Evolutionary conservation across 2,329 filamentous ascomycete species (phyloP), one percentile per base, ranked within the genome.

Genomic region (Whalleya microplaca): DNA sequence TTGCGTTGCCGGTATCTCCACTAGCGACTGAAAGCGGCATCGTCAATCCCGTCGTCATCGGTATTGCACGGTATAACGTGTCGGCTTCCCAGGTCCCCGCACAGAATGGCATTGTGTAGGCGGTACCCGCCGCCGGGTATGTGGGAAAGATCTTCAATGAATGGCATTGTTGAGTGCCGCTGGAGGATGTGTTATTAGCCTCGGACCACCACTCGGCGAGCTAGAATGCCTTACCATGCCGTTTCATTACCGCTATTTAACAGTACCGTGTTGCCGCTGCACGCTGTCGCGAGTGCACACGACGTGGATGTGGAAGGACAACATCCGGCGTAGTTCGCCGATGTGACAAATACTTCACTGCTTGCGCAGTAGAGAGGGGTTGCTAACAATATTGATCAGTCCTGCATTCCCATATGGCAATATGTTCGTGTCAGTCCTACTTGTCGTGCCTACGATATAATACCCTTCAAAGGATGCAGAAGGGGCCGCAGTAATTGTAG

Each of bases 91-190:
- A 53, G 3, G 16, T 21, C 4, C 51, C 40, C n/a, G 48, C 51
- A 4, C 59, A 62, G 10, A 53, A n/a, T 14, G 53, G 56, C 16
- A 53, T 47, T 27, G 51, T 48, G 41, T 55, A 41, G 16, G 29
- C 48, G 7, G 51, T 49, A 3, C 51, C 46, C 8, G 40, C 37
- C 12, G 44, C 51, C 8, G 46, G 48, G 18, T 46, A 52, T 4
- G 45, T 48, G 14, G 51, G 23, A 21, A 55, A 62, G 19, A 62
- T 62, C 18, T 54, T 49, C 20, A 53, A 45, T 12, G 44, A 40
- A 16, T 54, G 56, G 21, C 59, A 62, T 47, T 48, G 29, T 10
- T 57, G 9, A 14, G 56, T 51, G 6, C 59, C 59, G 21, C 59
- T 62, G 50, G 37, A 20, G 2, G 7, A 21, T 9, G n/a, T 29